Base-by-base conservation (phyloP, 352 stramenopile genomes). In the Paralagenidium karlingii region DNA sequence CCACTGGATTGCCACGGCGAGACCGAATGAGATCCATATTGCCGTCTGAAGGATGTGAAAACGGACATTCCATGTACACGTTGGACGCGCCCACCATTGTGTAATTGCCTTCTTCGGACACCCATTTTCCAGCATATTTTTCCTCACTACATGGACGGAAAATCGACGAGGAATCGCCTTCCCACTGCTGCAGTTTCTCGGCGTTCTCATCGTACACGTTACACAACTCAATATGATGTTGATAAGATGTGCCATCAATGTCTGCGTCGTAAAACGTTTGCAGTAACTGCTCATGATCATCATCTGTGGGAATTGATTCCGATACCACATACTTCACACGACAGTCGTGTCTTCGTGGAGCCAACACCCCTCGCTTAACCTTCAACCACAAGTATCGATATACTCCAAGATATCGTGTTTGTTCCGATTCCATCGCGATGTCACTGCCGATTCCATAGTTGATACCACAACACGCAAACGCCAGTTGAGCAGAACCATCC, bases 61-160 rank as follows among this genome's bases (percentile, higher is more conserved):
- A 88, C 55, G 81, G 71, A 19, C 68, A 75, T 55, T 88, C 74
- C 41, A 83, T 82, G 55, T 83, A 83, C 34, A 85, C 68, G 40
- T 88, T 85, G 7, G 70, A 83, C 9, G 60, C 75, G 16, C 68
- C 75, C 21, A 74, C 55, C 0, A 68, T 77, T 9, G 55, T 61
- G 49, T 81, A 65, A 46, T 71, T 45, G 8, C 56, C 59, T 12
- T 55, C 42, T 34, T 85, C 66, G 15, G 40, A 58, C 9, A 58
- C 56, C 70, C 69, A 87, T 36, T 66, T 45, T 13, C 50, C 68
- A 2, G 32, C 58, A 38, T 74, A 85, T 31, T 68, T 69, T n/a
- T 64, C 64, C 26, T 79, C 71, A 22, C 58, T 67, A 16, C 68
- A 65, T 12, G 70, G 75, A 21, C 60, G 29, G 41, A 73, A 82